Conservation (phyloP, 352 stramenopile species). For the Lagenidium sp. region DNA sequence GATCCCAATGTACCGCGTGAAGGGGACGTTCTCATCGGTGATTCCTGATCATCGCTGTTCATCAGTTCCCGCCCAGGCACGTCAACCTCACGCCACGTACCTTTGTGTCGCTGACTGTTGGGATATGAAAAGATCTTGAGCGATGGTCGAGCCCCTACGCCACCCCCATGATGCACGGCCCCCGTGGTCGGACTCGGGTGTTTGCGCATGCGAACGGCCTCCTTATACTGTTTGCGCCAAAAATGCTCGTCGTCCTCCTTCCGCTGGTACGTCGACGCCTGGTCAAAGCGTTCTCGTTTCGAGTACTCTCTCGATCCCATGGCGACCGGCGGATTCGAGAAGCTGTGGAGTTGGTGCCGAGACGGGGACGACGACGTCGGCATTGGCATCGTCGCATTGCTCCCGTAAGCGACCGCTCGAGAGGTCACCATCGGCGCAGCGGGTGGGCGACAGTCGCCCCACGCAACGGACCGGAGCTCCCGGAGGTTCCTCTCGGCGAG, state of each 20-base stretch:
- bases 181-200: constrained; percentile 5
- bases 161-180: neutral
- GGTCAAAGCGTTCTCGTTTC: constrained; percentile 19
- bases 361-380: constrained; percentile 15
- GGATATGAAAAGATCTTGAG: constrained; percentile 70
- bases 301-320: constrained; percentile 6
- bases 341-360: constrained; percentile 3
- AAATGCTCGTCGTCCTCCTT: constrained; percentile 20
- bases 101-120: constrained; percentile 32
- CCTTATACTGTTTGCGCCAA: constrained; percentile 19
- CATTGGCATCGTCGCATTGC: constrained; percentile 2
- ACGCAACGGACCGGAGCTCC: constrained; percentile 16
- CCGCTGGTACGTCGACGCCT: constrained; percentile 16
- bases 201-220: constrained; percentile 21
- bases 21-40: constrained; percentile 52
- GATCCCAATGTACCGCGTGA: constrained; percentile 67
- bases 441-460: too few species aligned
- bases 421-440: too few species aligned
- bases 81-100: neutral
- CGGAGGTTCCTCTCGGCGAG: constrained; percentile 27
- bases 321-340: neutral
- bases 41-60: too few species aligned
- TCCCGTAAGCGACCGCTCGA: neutral
- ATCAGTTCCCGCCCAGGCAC: neutral
- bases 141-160: constrained; percentile 16